Evolutionary conservation across 192 early-diverging fungal genomes (phyloP).

Genomic region (Fimicolochytrium jonesii): DNA sequence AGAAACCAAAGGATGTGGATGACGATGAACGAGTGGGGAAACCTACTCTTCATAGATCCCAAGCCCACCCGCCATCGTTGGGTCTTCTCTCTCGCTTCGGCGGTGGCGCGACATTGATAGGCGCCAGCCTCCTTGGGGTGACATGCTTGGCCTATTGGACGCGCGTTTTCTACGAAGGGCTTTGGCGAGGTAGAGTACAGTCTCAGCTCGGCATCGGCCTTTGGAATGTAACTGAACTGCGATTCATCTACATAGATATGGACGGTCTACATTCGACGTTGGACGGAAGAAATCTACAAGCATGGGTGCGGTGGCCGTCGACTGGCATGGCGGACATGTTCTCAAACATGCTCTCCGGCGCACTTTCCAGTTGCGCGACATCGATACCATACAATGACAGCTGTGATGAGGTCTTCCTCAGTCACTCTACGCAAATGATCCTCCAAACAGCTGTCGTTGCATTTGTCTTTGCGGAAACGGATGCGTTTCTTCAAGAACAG

Average conservation of each 20-base stretch:
- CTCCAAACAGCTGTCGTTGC: slow-evolving; percentile 1
- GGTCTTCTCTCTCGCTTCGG: neutral
- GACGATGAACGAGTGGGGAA: neutral
- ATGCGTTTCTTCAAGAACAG: neutral
- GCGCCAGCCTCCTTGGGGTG: too few relatives aligned
- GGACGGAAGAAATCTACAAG: neutral
- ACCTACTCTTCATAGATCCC: neutral
- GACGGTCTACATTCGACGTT: neutral
- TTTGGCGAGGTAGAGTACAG: neutral
- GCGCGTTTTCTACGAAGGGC: neutral
- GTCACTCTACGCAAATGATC: neutral
- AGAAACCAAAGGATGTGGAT: neutral
- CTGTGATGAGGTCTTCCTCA: neutral
- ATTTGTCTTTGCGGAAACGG: slow-evolving; percentile 1
- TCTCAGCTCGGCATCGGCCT: neutral
- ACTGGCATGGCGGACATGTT: neutral
- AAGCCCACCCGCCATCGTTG: too few relatives aligned
- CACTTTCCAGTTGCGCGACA: neutral
- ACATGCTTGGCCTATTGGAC: too few relatives aligned
- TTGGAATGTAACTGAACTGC: neutral
- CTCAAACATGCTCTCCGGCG: neutral
- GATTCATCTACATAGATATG: neutral
- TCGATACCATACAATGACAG: neutral
- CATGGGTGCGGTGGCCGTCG: neutral
- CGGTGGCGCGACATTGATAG: too few relatives aligned